phyloP scores from a whole-genome alignment of 2,329 filamentous ascomycete genomes.

The Claviceps arundinis region DNA sequence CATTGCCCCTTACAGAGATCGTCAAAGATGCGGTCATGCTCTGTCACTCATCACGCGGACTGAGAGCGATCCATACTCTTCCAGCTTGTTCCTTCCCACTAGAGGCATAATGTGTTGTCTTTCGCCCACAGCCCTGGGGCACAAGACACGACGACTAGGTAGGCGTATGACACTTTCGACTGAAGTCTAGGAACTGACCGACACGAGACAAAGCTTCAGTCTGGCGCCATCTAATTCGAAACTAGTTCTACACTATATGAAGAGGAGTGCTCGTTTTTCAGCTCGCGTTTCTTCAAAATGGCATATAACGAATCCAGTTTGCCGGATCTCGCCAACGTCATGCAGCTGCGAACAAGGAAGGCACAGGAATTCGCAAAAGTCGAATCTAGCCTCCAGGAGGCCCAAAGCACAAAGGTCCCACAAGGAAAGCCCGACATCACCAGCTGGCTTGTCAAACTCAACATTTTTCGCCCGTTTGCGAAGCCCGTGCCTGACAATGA shows the following conservation, averaged over 20 bases:
- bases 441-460: constrained; percentile 36
- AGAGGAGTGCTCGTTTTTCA: background rate
- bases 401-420: constrained; percentile 15
- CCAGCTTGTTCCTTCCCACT: background rate
- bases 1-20: background rate
- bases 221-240: background rate
- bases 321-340: constrained; percentile 22
- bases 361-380: constrained; percentile 35
- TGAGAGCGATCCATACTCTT: background rate
- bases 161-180: background rate
- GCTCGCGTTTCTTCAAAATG: constrained; percentile 11
- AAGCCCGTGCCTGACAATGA: constrained; percentile 50
- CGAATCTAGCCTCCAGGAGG: constrained; percentile 32
- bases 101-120: background rate
- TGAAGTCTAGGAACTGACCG: background rate
- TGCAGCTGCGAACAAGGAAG: constrained; percentile 37
- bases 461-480: constrained; percentile 35
- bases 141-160: constrained; percentile 1
- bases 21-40: constrained; percentile 6
- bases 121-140: background rate
- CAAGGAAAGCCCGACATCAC: constrained; percentile 19
- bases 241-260: background rate
- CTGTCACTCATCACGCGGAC: constrained; percentile 2
- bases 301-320: constrained; percentile 12
- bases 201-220: background rate